Evolutionary conservation across 2,329 filamentous ascomycete species (phyloP).

Genomic region (Colletotrichum sp.): DNA sequence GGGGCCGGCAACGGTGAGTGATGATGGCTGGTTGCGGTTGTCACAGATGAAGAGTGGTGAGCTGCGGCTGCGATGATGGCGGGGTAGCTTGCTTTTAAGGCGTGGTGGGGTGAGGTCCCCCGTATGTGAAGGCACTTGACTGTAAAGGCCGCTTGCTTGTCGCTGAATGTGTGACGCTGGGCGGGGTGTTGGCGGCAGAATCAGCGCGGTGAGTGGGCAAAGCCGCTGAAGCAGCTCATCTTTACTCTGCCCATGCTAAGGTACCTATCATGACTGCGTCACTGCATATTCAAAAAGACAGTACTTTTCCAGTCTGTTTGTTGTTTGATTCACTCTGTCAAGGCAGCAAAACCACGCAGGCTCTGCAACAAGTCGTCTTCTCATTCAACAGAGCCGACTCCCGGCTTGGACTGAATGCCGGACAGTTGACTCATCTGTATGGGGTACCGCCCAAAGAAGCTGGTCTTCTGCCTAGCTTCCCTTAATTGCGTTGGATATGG

Average conservation of each 20-base stretch:
- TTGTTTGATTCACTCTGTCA: background rate
- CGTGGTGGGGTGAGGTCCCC: slow-evolving; percentile 9
- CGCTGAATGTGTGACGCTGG: background rate
- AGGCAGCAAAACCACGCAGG: background rate
- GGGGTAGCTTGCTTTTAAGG: slow-evolving; percentile 16
- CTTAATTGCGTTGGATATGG: background rate
- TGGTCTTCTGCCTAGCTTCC: background rate
- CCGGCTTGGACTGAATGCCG: background rate
- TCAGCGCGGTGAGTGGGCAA: background rate
- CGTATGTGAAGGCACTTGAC: background rate
- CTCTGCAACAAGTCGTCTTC: background rate
- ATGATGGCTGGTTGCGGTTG: background rate
- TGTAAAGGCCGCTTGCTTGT: no score
- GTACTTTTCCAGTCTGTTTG: background rate
- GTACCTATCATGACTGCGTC: background rate
- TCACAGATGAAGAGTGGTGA: background rate
- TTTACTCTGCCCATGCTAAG: background rate
- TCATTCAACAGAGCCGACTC: background rate
- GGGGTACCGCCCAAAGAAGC: background rate
- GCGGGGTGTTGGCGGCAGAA: background rate
- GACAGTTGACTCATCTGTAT: background rate
- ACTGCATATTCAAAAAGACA: background rate
- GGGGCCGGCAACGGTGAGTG: background rate
- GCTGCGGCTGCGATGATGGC: slow-evolving; percentile 6
- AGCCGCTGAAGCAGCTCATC: background rate